Evolutionary conservation across 1,284 basidiomycete genomes (phyloP).

Genomic region (Marasmius tenuissimus): DNA sequence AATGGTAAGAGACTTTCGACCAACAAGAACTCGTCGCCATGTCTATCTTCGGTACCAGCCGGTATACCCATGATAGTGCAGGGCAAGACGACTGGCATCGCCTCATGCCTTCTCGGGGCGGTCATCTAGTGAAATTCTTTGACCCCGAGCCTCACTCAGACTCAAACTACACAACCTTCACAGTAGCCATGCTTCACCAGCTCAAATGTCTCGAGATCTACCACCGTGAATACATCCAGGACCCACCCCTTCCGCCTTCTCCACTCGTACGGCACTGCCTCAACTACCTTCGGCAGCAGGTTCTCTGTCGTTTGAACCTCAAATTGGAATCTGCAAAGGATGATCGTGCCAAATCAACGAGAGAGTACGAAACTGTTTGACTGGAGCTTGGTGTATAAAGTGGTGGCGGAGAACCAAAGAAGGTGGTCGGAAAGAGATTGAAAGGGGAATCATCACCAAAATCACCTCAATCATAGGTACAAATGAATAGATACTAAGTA

Average conservation of each 20-base stretch:
- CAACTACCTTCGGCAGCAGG: not conserved
- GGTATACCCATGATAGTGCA: not conserved
- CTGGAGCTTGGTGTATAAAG: not conserved
- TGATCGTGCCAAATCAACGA: not conserved
- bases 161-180: too few species aligned
- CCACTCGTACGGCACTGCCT: not conserved
- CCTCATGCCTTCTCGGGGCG: not conserved
- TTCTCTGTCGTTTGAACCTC: not conserved
- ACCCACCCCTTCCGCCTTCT: not conserved
- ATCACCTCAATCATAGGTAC: not conserved
- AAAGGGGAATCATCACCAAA: not conserved
- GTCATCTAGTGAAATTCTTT: not conserved
- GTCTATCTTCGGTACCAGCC: not conserved
- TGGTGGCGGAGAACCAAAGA: not conserved
- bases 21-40: not conserved
- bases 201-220: not conserved
- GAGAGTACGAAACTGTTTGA: not conserved
- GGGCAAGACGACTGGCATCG: not conserved
- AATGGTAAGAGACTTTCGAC: not conserved
- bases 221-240: not conserved
- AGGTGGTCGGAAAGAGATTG: not conserved
- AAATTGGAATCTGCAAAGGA: not conserved
- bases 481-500: not conserved
- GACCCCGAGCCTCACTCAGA: too few species aligned
- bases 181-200: not conserved